Evolutionary conservation across 306 rosid species (phyloP), one percentile per base, ranked within the genome.

Genomic region (Medicago ruthenica): DNA sequence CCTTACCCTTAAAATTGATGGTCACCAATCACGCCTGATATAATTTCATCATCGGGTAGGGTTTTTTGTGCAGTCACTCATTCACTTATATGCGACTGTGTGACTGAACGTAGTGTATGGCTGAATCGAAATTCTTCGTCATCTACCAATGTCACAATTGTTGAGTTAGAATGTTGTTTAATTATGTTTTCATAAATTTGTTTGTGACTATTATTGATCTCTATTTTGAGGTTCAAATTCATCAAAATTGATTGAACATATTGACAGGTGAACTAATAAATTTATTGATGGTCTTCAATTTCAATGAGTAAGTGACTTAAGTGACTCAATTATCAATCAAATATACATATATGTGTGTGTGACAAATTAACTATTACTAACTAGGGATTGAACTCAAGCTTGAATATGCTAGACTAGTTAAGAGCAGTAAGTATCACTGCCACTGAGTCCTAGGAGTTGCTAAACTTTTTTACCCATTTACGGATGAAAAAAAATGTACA

Each of bases 401-500:
- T 24, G 27, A 24, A 3, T 27, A 27, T 27, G 27, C 27, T 1
- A 24, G 27, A 3, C 27, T 1, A 24, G 27, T 24, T 24, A 24
- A 24, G 3, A 27, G n/a, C n/a, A 58, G 37, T 58, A 58, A 58
- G 24, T 58, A 21, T 58, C 2, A 58, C 3, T 7, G 1, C 64
- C 37, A 58, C 16, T 36, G 0, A 11, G 36, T 11, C 57, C 21
- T 36, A 62, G 22, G 60, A 21, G 18, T 20, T 41, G 21, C 6
- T 12, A 34, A 55, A 36, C 11, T 3, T 10, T 24, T 48, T 57
- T 47, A 74, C 78, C 67, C 63, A 31, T 57, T 16, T 27, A 73
- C 6, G 57, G 36, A 57, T 74, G 75, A 18, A 44, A 63, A 36
- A 22, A 31, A 67, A 67, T 12, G 17, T 67, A 12, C 18, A 67